Evolutionary conservation across 257 asterid genomes (phyloP), one percentile per base, ranked within the genome.

Genomic region (Vinca minor): DNA sequence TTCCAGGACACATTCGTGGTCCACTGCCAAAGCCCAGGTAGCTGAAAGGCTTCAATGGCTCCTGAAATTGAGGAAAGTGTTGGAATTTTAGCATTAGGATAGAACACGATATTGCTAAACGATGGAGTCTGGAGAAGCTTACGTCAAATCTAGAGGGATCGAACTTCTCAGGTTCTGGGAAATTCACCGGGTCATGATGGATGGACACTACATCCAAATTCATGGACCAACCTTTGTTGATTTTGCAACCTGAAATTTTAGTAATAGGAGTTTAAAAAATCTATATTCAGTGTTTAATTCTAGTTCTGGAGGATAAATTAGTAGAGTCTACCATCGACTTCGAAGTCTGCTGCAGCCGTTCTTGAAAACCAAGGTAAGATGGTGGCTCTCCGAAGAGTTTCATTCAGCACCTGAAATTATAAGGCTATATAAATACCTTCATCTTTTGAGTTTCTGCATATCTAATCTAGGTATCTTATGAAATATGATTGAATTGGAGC

Each of bases 1-100:
- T 89, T 79, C 96, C 96, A 29, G 96, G 96, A 68, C 96, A 86
- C 95, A 84, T 86, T n/a, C 94, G 77, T 0, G 91, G 95, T 76
- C 96, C 96, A 44, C 77, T 89, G 52, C 96, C 95, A 29, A 89
- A 89, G 28, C 95, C 94, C 29, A 89, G 95, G 76, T 76, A 89
- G 83, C 96, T 85, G 73, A 74, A 89, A 66, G 96, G 84, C 73
- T 75, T 89, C 26, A 78, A 12, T 45, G 79, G 86, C 41, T 77
- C 93, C 96, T 88, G 83, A 45, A 69, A 71, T 63, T 14, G 46
- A 76, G 53, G 41, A 49, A 64, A 36, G 61, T 59, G 5, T 7
- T 17, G 21, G 38, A 2, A 14, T 7, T 50, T 63, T 13, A 36
- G 59, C 15, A 26, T 36, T 68, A 28, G 17, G 26, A 8, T 13